Base-by-base conservation (phyloP, 805 yeast species). In the Saturnispora saitoi region DNA sequence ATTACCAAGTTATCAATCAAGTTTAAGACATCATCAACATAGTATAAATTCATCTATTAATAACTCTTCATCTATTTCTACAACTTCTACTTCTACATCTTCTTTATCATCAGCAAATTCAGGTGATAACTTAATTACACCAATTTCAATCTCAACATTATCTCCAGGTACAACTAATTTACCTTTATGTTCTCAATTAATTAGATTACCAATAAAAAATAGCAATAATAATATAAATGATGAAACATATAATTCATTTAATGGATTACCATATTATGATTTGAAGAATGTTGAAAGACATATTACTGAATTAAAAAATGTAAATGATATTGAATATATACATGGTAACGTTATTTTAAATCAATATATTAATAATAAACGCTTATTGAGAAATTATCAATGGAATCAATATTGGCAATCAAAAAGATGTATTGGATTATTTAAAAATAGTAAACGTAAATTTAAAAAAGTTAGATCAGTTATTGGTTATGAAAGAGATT, bases 371-470 rank as follows among this genome's bases (percentile, higher is more conserved):
- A 70, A 70, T 51, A 66, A 66, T 43, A 69, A 70, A 14, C 58
- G 80, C 47, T 56, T 65, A 4, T 55, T 68, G 29, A 63, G 81
- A 53, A 61, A 64, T 26, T 66, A 63, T 42, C 77, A 70, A 57
- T 77, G 82, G 82, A 54, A 59, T 20, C 65, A 65, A 54, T 77
- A 72, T 53, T 77, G 73, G 70, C 69, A 65, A 45, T 63, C 65
- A 29, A 73, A 70, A 54, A 57, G 66, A 20, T 79, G 80, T 8
- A 61, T 46, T 19, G 40, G 40, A 34, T 20, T 48, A 12, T 30
- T 52, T n/a, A 32, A 19, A 12, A 17, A 32, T 15, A 26, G 36
- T 28, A 22, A 32, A 14, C 10, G 19, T 5, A 45, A 37, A 32
- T 52, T 49, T 22, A 45, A 55, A n/a, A 54, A 48, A 32, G 53